A percentile compares a stretch with the other conserved stretches of the same genome.
Conservation (phyloP, 2,329 filamentous ascomycete genomes). For the Tolypocladium endophyticum region DNA sequence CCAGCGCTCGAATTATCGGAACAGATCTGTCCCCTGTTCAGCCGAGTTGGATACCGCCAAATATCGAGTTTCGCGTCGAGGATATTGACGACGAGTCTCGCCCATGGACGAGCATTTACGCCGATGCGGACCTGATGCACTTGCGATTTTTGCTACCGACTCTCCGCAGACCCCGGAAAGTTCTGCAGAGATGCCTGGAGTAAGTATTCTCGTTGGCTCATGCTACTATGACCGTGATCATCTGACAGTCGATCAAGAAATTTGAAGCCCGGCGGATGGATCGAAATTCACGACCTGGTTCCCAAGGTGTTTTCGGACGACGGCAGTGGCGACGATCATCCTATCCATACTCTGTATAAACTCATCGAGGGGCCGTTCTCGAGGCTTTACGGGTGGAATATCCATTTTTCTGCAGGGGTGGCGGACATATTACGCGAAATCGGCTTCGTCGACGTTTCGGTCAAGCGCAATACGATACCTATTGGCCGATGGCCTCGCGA, state of each 20-base stretch:
- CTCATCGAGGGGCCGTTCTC: conserved; percentile 21
- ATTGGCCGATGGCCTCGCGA: conserved; percentile 28
- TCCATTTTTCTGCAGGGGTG: conserved; percentile 17
- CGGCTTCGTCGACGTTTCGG: conserved; percentile 24
- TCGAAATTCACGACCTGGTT: conserved; percentile 26
- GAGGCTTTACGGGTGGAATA: conserved; percentile 22
- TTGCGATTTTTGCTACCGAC: conserved; percentile 38
- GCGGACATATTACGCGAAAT: conserved; percentile 16
- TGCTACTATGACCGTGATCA: neutral
- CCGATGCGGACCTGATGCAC: conserved; percentile 41
- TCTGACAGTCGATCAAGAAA: conserved; percentile 12
- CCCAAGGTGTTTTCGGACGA: conserved; percentile 22
- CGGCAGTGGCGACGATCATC: conserved; percentile 16
- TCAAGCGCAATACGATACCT: conserved; percentile 18
- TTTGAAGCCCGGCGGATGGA: conserved; percentile 26
- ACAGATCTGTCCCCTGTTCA: conserved; percentile 34
- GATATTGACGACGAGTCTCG: conserved; percentile 24
- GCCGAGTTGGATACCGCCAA: conserved; percentile 39
- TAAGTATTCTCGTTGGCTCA: conserved; percentile 6
- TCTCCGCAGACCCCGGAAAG: conserved; percentile 36
- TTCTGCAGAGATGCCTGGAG: conserved; percentile 38
- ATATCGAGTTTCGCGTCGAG: conserved; percentile 38
- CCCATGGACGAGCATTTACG: conserved; percentile 24
- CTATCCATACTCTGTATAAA: conserved; percentile 20
- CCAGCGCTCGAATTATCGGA: conserved; percentile 34